Evolutionary conservation across 1,139 yeast genomes (phyloP), one percentile per base, ranked within the genome.

Genomic region (Geotrichum restrictum): DNA sequence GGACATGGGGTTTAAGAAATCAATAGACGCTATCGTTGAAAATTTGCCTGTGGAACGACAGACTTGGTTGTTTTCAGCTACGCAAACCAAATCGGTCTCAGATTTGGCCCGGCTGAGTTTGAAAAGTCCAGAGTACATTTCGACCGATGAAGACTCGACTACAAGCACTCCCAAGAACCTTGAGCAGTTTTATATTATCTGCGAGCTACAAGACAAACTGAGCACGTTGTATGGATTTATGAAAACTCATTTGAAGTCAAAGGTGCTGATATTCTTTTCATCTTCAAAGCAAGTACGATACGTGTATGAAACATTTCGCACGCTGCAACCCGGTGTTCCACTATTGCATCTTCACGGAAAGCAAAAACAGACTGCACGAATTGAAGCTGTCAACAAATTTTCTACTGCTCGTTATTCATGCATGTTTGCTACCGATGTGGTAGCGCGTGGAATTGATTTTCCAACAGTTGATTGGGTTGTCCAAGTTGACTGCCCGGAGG

Each of bases 401-500:
- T 81, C 94, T 13, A 82, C 85, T 54, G 88, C 97, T 1, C 89
- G 86, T 60, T 82, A 87, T 57, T 93, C 88, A 13, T 91, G 97
- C 72, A 72, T 93, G 46, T 85, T 93, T 67, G 96, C 98, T 2
- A 93, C 99, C 0, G 99, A 93, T 72, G 88, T 93, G 53, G 98
- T 91, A 29, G 98, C 99, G 0, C 78, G 99, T 68, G 99, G 99
- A 13, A 79, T 93, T 52, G 99, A 93, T 71, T 91, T 94, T 72
- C 98, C 99, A 0, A 85, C 96, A 1, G 88, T 93, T 52, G 97
- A 93, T 64, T 93, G 99, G 99, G 97, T 93, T 19, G 75, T 93
- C 11, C 99, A 93, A 69, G 80, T 89, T 0, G 99, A 93, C 69
- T 88, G 95, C 59, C 98, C 99, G 0, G 99, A 93, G 68, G 97